Percentiles rank a stretch among this genome's conserved stretches.
These are phyloP conservation scores for Mucor saturninus DNA, from an alignment of 371 early-diverging fungal species.

Conservation along the genomic window DNA sequence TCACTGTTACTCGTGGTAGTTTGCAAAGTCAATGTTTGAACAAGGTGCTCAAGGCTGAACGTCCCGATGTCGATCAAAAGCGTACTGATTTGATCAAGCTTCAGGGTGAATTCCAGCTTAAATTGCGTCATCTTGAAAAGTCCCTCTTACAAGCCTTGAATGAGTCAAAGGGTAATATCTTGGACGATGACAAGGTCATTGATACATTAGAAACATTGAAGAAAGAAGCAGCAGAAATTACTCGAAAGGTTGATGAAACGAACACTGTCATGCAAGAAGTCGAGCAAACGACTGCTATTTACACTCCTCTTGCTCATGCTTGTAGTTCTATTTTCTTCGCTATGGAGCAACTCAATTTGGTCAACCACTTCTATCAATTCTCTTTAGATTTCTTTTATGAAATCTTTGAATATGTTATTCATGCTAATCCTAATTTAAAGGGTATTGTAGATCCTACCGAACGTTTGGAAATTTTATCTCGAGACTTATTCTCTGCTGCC, in stretches of 20 bases:
- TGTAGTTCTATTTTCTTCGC: conserved; percentile 95
- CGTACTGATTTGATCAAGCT: conserved; percentile 92
- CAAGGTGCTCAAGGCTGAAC: conserved; percentile 90
- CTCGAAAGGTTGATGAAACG: conserved; percentile 91
- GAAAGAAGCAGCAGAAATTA: conserved; percentile 93
- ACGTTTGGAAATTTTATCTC: conserved; percentile 77
- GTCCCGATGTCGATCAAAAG: conserved; percentile 95
- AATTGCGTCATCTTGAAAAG: conserved; percentile 93
- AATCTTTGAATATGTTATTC: conserved; percentile 89
- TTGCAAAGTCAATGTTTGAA: conserved; percentile 97
- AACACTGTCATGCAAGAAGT: conserved; percentile 96
- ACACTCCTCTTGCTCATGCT: conserved; percentile 90
- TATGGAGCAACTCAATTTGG: conserved; percentile 89
- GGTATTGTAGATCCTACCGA: conserved; percentile 73
- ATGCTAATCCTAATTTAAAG: conserved; percentile 76
- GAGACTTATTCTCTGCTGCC: conserved; percentile 85
- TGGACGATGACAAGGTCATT: conserved; percentile 96
- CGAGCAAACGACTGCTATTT: conserved; percentile 87
- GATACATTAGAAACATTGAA: conserved; percentile 94
- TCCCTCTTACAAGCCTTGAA: conserved; percentile 92
- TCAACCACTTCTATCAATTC: conserved; percentile 97
- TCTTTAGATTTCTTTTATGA: conserved; percentile 96
- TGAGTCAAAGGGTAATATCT: conserved; percentile 94
- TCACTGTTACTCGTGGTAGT: conserved; percentile 95
- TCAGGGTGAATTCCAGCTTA: conserved; percentile 95